These are phyloP conservation scores for Yamadazyma sp. DNA, from an alignment of 805 yeast genomes.

Conservation along the genomic window DNA sequence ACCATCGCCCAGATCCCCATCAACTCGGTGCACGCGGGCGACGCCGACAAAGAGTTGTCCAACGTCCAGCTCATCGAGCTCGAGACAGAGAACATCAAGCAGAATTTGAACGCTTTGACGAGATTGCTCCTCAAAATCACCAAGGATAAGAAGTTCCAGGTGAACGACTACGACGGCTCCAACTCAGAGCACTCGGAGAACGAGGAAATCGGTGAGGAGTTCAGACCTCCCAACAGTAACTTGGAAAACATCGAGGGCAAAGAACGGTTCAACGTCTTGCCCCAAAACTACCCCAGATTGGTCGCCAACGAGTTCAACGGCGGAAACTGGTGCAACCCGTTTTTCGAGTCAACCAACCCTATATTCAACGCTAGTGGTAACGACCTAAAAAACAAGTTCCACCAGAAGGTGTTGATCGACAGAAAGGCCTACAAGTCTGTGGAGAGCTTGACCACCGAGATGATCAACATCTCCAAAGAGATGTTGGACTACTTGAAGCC, in stretches of 20 bases:
- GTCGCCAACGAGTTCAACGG: conserved; percentile 66
- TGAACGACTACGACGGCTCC: conserved; percentile 38
- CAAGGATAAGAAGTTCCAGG: conserved; percentile 29
- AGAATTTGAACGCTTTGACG: conserved; percentile 28
- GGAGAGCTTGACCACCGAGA: conserved; percentile 34
- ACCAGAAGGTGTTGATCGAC: conserved; percentile 50
- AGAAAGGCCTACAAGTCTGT: conserved; percentile 45
- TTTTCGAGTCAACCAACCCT: conserved; percentile 42
- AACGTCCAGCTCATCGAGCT: conserved; percentile 32
- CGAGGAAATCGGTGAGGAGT: conserved; percentile 7
- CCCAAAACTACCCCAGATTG: conserved; percentile 71
- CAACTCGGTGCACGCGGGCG: conserved; percentile 7
- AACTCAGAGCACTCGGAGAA: conserved; percentile 27
- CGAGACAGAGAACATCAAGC: conserved; percentile 39
- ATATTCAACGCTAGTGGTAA: conserved; percentile 44
- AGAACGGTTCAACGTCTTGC: conserved; percentile 43
- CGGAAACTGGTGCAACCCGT: conserved; percentile 78
- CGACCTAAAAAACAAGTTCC: conserved; percentile 40
- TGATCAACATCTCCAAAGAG: conserved; percentile 40
- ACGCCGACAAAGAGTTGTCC: conserved; percentile 16
- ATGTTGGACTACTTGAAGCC: conserved; percentile 42
- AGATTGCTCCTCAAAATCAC: conserved; percentile 34
- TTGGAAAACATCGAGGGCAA: conserved; percentile 19
- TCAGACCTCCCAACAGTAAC: neutral
- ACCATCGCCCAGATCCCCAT: conserved; percentile 19